Conservation (phyloP, 2,329 filamentous ascomycete species). For the Aureobasidium sp. region DNA sequence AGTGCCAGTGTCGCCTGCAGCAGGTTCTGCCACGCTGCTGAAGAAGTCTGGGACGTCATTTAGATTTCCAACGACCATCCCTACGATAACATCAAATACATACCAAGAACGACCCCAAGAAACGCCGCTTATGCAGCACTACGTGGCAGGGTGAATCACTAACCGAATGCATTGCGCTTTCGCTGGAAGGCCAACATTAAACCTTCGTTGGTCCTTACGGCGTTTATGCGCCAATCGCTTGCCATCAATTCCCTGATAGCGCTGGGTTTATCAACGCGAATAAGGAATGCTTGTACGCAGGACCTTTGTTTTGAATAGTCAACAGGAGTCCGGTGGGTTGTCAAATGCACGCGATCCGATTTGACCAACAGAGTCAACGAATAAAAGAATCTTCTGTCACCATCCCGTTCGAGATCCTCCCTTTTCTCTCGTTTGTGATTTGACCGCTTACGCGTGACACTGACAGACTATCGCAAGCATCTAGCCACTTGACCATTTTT, state of each 20-base stretch:
- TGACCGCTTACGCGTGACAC: neutral
- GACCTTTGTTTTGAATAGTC: neutral
- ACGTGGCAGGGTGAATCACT: neutral
- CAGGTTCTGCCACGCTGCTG: constrained; percentile 98
- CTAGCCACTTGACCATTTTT: neutral
- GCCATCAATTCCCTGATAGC: neutral
- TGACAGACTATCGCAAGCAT: neutral
- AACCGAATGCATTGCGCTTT: neutral
- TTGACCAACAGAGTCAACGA: neutral
- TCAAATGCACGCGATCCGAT: neutral
- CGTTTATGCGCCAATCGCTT: neutral
- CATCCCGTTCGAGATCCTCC: neutral
- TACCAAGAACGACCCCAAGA: neutral
- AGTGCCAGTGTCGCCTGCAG: constrained; percentile 97
- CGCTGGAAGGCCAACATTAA: neutral
- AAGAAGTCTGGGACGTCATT: constrained; percentile 91
- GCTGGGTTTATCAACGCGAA: neutral
- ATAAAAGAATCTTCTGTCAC: neutral
- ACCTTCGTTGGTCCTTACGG: neutral
- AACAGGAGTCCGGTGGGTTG: neutral
- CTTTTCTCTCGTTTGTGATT: neutral
- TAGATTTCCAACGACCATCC: constrained; percentile 39
- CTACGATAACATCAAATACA: neutral
- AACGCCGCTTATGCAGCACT: neutral
- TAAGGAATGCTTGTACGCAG: neutral